These are phyloP conservation scores for Polyporus arcularius DNA, from an alignment of 768 basidiomycete species.

Conservation along the genomic window DNA sequence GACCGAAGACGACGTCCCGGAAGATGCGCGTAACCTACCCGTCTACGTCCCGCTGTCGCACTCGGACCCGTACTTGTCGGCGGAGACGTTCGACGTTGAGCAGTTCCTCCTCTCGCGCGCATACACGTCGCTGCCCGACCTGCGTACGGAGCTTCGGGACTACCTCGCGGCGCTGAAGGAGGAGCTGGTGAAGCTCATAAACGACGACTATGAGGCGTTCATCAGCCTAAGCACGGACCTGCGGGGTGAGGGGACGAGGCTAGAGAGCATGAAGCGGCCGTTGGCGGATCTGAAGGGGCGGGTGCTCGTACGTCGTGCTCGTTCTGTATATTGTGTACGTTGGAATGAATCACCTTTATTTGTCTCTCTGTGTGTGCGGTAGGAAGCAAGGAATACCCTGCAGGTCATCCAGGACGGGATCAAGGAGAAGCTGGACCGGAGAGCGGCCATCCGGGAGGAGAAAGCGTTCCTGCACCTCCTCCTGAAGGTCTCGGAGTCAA, in stretches of 20 bases:
- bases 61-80: slow-evolving; percentile 68
- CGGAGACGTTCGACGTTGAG: slow-evolving; percentile 76
- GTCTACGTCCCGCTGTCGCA: slow-evolving; percentile 76
- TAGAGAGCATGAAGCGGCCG: slow-evolving; percentile 69
- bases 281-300: slow-evolving; percentile 61
- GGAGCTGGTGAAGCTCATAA: slow-evolving; percentile 93
- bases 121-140: slow-evolving; percentile 83
- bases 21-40: slow-evolving; percentile 51
- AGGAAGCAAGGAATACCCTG: slow-evolving; percentile 68
- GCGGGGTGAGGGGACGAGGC: slow-evolving; percentile 76
- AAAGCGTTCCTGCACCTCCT: slow-evolving; percentile 87
- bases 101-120: slow-evolving; percentile 85
- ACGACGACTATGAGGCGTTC: slow-evolving; percentile 97
- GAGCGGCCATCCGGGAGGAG: slow-evolving; percentile 80
- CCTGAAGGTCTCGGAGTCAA: slow-evolving; percentile 90
- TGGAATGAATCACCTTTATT: background rate
- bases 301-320: slow-evolving; percentile 57
- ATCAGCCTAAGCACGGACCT: slow-evolving; percentile 94
- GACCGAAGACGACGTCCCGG: slow-evolving; percentile 10
- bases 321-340: background rate
- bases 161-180: slow-evolving; percentile 85
- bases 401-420: slow-evolving; percentile 71
- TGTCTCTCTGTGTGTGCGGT: background rate
- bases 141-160: slow-evolving; percentile 83
- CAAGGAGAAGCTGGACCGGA: slow-evolving; percentile 72